phyloP scores from a whole-genome alignment of 73 alveolate species.

The Effrenium voratum region DNA sequence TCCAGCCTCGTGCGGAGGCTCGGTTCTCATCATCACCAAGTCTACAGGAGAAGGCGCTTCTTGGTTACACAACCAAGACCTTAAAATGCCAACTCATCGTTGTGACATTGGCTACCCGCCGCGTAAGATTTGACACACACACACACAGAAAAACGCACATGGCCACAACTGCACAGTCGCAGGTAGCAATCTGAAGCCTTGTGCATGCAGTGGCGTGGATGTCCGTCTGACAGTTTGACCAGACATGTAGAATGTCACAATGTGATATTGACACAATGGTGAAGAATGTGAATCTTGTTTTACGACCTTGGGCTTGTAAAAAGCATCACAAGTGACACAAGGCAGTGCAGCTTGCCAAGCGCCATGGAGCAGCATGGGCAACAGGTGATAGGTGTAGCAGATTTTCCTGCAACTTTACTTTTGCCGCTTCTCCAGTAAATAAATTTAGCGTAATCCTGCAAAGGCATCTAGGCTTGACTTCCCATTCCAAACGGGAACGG shows the following conservation, averaged over 20 bases:
- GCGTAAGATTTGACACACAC: not conserved
- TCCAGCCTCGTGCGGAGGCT: not conserved
- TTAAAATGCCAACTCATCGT: not conserved
- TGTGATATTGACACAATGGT: no score
- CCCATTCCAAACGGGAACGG: no score
- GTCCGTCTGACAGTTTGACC: not conserved
- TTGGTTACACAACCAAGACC: not conserved
- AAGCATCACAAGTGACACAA: no score
- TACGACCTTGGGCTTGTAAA: no score
- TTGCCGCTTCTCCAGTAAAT: no score
- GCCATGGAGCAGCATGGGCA: no score
- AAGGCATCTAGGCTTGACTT: no score
- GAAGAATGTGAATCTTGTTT: no score
- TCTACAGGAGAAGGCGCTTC: conserved; percentile 42
- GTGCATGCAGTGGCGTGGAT: not conserved
- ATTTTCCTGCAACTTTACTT: no score
- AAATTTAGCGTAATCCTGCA: no score
- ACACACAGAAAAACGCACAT: not conserved
- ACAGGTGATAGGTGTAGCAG: no score
- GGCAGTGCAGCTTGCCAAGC: no score
- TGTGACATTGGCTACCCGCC: not conserved
- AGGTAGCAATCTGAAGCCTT: not conserved
- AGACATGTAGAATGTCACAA: not conserved
- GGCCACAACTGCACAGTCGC: not conserved
- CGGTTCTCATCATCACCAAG: conserved; percentile 40